Evolutionary conservation across 208 protist genomes (phyloP).

Genomic region (Leishmania tropica): DNA sequence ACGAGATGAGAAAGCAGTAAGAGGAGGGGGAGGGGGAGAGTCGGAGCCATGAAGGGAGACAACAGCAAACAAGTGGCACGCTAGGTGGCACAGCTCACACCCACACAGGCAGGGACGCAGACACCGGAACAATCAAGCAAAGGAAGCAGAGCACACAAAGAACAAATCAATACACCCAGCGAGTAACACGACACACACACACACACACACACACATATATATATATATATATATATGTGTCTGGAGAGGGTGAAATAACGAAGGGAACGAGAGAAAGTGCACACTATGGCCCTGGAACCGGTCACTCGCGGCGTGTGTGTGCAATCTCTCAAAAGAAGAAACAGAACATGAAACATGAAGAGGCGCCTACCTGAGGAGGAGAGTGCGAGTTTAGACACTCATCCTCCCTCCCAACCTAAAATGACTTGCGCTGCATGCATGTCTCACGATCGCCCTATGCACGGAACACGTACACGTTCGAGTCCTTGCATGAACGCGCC

Average conservation of each 20-base stretch:
- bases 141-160: neutral
- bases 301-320: neutral
- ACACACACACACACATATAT: too few species aligned
- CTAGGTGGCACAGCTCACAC: neutral
- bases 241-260: neutral
- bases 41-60: neutral
- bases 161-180: neutral
- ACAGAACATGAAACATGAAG: neutral
- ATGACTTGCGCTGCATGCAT: neutral
- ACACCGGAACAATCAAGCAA: neutral
- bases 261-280: neutral
- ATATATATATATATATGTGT: neutral
- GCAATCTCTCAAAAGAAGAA: neutral
- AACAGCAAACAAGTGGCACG: neutral
- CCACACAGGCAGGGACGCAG: neutral
- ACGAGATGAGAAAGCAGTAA: neutral
- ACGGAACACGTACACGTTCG: conserved; percentile 25
- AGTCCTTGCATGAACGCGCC: conserved; percentile 26
- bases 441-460: conserved; percentile 5
- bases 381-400: neutral
- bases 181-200: neutral
- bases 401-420: neutral
- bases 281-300: neutral
- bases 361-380: neutral
- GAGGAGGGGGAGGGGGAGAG: neutral